Evolutionary conservation across 176 grass and related monocot genomes (phyloP).

Genomic region (Musa troglodytarum): DNA sequence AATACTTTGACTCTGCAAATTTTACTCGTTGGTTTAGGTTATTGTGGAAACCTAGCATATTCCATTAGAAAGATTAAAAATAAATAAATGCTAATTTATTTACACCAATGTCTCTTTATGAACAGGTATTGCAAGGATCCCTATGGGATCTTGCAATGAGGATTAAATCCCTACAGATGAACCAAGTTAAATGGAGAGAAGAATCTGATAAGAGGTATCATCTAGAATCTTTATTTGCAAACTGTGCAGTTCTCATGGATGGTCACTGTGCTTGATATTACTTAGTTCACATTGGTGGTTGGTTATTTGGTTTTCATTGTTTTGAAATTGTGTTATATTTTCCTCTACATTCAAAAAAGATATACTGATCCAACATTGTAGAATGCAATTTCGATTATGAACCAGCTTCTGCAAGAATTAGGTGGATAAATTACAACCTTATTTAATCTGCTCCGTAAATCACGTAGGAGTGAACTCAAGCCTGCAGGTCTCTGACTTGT

Average conservation of each 20-base stretch:
- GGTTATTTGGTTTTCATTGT: not conserved
- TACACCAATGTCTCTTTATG: not conserved
- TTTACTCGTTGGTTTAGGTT: not conserved
- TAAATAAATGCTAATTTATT: not conserved
- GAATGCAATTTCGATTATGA: too few species aligned
- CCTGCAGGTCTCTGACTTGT: too few species aligned
- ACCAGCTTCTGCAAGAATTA: too few species aligned
- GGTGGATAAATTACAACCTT: too few species aligned
- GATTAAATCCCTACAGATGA: conserved; percentile 47
- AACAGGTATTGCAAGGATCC: conserved; percentile 40
- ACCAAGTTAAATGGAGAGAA: conserved; percentile 38
- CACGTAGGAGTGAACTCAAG: too few species aligned
- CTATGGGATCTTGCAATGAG: conserved; percentile 41
- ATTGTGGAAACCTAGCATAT: not conserved
- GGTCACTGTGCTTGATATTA: not conserved
- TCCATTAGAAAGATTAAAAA: conserved; percentile 12
- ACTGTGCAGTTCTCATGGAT: not conserved
- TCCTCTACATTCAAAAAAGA: not conserved
- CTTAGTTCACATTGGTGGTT: conserved; percentile 3
- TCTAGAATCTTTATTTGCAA: conserved; percentile 11
- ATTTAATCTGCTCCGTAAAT: too few species aligned
- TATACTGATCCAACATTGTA: not conserved
- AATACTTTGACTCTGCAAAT: not conserved
- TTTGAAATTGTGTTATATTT: not conserved
- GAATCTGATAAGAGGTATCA: conserved; percentile 55